A percentile compares a stretch with the other conserved stretches of the same genome.
phyloP scores from a whole-genome alignment of 2,329 filamentous ascomycete species.

The Zopfia rhizophila region DNA sequence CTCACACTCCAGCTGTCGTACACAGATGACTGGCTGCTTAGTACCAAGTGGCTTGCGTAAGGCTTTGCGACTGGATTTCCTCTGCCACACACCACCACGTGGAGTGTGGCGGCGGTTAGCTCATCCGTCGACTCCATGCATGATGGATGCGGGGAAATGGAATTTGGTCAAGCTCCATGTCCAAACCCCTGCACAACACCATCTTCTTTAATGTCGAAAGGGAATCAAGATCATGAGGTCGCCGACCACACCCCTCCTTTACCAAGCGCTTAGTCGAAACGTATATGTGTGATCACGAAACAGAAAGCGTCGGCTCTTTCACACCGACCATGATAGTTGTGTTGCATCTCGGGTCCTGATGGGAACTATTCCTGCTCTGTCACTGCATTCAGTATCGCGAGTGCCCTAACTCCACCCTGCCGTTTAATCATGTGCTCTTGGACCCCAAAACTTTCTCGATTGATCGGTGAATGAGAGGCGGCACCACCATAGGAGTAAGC shows the following conservation, averaged over 20 bases:
- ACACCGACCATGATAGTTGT: not conserved
- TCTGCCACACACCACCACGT: conserved; percentile 2
- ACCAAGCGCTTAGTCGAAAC: conserved; percentile 10
- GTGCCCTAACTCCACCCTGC: no score
- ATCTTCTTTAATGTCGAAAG: conserved; percentile 1
- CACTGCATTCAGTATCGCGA: no score
- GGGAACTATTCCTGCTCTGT: not conserved
- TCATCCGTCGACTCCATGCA: conserved; percentile 5
- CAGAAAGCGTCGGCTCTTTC: not conserved
- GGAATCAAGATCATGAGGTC: conserved; percentile 24
- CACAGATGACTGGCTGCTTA: no score
- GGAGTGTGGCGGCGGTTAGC: conserved; percentile 3
- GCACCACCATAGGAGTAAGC: not conserved
- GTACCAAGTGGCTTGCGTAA: no score
- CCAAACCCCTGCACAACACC: no score
- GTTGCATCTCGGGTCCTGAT: conserved; percentile 4
- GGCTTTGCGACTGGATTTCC: no score
- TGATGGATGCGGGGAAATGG: conserved; percentile 11
- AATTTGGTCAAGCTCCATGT: no score
- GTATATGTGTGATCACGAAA: conserved; percentile 12
- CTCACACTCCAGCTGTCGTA: no score
- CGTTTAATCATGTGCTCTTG: no score
- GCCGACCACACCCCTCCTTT: conserved; percentile 6
- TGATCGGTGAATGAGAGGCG: conserved; percentile 15
- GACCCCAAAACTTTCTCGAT: conserved; percentile 5